A percentile compares a stretch with the other conserved stretches of the same genome.
phyloP scores from a whole-genome alignment of 2,329 filamentous ascomycete species.

The Esteya vermicola region DNA sequence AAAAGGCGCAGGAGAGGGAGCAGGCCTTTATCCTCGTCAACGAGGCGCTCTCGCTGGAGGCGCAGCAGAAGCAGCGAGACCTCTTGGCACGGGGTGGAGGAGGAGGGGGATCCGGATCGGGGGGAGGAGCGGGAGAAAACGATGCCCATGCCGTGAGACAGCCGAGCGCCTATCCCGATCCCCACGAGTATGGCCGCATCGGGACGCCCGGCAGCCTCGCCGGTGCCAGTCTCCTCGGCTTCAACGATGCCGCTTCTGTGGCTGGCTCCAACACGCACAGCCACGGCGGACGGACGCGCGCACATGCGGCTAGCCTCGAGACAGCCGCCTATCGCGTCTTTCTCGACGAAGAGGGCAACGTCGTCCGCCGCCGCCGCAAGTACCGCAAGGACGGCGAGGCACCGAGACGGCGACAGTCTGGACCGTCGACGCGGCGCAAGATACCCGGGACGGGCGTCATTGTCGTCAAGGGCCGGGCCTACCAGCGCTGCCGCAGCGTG shows the following conservation, averaged over 20 bases:
- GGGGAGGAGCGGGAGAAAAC: too few species aligned
- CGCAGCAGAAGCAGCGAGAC: conserved; percentile 15
- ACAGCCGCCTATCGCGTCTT: conserved; percentile 11
- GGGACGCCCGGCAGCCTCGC: too few species aligned
- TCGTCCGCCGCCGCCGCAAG: conserved; percentile 10
- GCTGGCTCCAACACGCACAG: conserved; percentile 12
- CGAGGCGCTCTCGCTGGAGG: conserved; percentile 55
- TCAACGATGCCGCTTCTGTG: too few species aligned
- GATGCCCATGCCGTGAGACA: too few species aligned
- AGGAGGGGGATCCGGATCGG: conserved; percentile 1
- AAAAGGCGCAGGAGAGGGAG: conserved; percentile 56
- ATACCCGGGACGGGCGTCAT: conserved; percentile 2
- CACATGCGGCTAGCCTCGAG: conserved; percentile 8
- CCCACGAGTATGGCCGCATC: too few species aligned
- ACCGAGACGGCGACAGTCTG: background rate
- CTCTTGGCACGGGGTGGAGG: conserved; percentile 16
- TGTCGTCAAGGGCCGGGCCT: background rate
- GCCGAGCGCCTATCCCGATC: too few species aligned
- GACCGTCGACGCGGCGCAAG: background rate
- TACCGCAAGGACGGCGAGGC: conserved; percentile 1
- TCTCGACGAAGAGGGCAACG: conserved; percentile 9
- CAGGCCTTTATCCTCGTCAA: conserved; percentile 65
- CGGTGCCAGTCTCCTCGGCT: too few species aligned
- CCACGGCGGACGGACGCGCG: conserved; percentile 10
- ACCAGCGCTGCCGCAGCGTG: conserved; percentile 7